A percentile compares a stretch with the other conserved stretches of the same genome.
phyloP scores from a whole-genome alignment of 768 basidiomycete species.

The Strobilomyces dryophilus region DNA sequence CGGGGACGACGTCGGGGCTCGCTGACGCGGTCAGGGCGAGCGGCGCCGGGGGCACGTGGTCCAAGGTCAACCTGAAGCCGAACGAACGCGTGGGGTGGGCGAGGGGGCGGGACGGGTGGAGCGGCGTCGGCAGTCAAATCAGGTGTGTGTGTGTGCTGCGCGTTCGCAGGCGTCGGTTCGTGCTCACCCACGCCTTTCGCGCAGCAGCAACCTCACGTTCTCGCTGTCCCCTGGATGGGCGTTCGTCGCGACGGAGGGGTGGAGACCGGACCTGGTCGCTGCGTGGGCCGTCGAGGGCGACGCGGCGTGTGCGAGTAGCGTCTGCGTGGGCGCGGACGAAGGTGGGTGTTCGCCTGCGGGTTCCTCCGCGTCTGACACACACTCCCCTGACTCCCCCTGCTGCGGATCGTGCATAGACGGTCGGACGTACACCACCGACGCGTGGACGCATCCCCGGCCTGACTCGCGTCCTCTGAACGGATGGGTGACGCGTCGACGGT shows the following conservation, averaged over 20 bases:
- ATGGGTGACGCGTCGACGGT: conserved; percentile 61
- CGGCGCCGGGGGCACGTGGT: conserved; percentile 6
- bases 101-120: conserved; percentile 14
- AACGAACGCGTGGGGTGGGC: conserved; percentile 10
- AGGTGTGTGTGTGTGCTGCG: background rate
- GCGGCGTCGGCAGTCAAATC: conserved; percentile 11
- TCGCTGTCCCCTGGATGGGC: conserved; percentile 70
- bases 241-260: conserved; percentile 74
- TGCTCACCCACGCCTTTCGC: conserved; percentile 16
- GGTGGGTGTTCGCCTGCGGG: conserved; percentile 5
- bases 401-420: conserved; percentile 35
- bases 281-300: conserved; percentile 42
- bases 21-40: background rate
- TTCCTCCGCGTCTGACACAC: background rate
- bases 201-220: conserved; percentile 78
- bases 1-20: background rate
- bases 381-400: too few relatives aligned
- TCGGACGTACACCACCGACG: conserved; percentile 80
- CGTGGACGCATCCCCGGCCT: conserved; percentile 54
- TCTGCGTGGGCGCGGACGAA: conserved; percentile 24
- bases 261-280: conserved; percentile 62
- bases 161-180: too few relatives aligned
- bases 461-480: conserved; percentile 39
- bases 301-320: background rate
- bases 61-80: conserved; percentile 9